Evolutionary conservation across 306 rosid genomes (phyloP).

Genomic region (Pachyrhizus erosus): DNA sequence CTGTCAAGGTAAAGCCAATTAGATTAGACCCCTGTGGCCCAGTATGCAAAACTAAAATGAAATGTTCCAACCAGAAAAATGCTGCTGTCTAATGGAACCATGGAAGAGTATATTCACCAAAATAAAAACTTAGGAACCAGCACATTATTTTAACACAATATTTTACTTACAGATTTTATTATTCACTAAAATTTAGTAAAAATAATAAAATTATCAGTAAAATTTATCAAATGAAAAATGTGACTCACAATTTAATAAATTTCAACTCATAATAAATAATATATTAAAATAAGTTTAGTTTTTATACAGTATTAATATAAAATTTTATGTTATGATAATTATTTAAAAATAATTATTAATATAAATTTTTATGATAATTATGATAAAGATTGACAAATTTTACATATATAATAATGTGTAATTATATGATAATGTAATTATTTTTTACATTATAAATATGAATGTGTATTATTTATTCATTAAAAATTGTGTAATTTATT

Average conservation of each 20-base stretch:
- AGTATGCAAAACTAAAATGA: neutral
- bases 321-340: too few relatives aligned
- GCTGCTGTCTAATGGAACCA: conserved; percentile 7
- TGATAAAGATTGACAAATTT: too few relatives aligned
- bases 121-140: neutral
- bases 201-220: neutral
- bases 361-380: neutral
- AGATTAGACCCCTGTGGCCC: neutral
- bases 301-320: neutral
- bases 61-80: conserved; percentile 32
- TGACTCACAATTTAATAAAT: neutral
- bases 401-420: neutral
- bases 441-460: too few relatives aligned
- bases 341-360: too few relatives aligned
- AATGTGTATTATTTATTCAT: neutral
- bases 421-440: too few relatives aligned
- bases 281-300: neutral
- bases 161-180: neutral
- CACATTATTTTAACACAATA: neutral
- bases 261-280: neutral
- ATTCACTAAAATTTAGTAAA: neutral
- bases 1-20: neutral
- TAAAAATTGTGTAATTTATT: neutral
- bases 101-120: conserved; percentile 10
- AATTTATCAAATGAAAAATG: neutral